Evolutionary conservation across 2,329 filamentous ascomycete species (phyloP).

Genomic region (Fusarium sp.): DNA sequence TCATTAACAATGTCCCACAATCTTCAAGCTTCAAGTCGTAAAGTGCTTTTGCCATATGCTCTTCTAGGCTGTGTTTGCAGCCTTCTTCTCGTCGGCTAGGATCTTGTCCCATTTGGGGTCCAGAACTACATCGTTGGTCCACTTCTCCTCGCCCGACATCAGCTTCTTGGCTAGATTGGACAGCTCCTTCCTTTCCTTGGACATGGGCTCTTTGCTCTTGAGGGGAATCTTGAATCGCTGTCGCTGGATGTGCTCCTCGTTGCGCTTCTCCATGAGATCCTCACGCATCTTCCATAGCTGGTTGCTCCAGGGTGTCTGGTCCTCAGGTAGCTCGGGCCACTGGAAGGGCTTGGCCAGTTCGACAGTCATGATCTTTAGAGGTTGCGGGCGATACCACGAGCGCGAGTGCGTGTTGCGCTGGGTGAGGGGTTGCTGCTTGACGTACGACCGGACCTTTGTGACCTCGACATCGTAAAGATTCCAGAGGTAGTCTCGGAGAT

Average conservation of each 20-base stretch:
- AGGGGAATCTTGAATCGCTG: constrained; percentile 50
- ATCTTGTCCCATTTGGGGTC: constrained; percentile 58
- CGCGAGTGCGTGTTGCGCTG: constrained; percentile 60
- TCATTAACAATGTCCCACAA: constrained; percentile 36
- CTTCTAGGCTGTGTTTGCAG: constrained; percentile 39
- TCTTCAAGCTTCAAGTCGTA: constrained; percentile 10
- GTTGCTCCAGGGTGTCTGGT: constrained; percentile 71
- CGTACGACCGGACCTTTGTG: constrained; percentile 76
- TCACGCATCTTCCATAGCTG: constrained; percentile 64
- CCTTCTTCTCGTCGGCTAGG: constrained; percentile 41
- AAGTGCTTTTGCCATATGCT: constrained; percentile 8
- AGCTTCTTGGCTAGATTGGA: constrained; percentile 72
- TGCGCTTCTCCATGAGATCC: constrained; percentile 55
- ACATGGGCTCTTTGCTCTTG: constrained; percentile 54
- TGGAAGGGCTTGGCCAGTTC: constrained; percentile 88
- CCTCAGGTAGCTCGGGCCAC: constrained; percentile 77
- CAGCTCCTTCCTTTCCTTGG: constrained; percentile 57
- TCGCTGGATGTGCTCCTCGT: constrained; percentile 47
- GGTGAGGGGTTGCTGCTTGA: constrained; percentile 70
- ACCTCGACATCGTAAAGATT: constrained; percentile 83
- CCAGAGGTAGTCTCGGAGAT: constrained; percentile 93
- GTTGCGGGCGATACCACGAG: constrained; percentile 73
- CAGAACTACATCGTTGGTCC: constrained; percentile 60
- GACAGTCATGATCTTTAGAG: constrained; percentile 93
- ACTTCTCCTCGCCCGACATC: constrained; percentile 67